phyloP scores from a whole-genome alignment of 495 filamentous ascomycete species.

The Penicillium robsamsonii region DNA sequence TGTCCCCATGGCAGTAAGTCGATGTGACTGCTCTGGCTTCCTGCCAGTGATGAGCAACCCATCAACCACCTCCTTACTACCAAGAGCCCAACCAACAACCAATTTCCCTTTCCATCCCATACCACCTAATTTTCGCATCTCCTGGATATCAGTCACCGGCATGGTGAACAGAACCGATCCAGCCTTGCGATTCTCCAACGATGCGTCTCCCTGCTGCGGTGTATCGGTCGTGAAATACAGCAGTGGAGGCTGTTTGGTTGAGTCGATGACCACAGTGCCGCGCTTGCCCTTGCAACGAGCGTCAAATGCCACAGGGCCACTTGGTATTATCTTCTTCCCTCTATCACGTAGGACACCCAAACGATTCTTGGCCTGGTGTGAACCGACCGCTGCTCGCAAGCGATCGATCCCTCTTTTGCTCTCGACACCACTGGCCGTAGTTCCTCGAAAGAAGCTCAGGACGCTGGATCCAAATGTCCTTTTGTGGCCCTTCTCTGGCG shows the following conservation, averaged over 20 bases:
- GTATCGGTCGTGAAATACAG: slow-evolving; percentile 49
- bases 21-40: slow-evolving; percentile 47
- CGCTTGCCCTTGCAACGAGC: slow-evolving; percentile 68
- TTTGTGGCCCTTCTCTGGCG: slow-evolving; percentile 17
- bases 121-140: slow-evolving; percentile 79
- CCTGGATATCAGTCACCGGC: slow-evolving; percentile 57
- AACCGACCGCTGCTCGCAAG: slow-evolving; percentile 61
- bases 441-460: slow-evolving; percentile 65
- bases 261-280: slow-evolving; percentile 68
- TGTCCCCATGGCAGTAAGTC: slow-evolving; percentile 69
- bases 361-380: slow-evolving; percentile 61
- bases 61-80: slow-evolving; percentile 70
- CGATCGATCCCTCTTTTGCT: slow-evolving; percentile 67
- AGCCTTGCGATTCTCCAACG: slow-evolving; percentile 41
- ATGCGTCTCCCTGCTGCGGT: slow-evolving; percentile 18
- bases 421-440: slow-evolving; percentile 63
- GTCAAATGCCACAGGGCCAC: slow-evolving; percentile 74
- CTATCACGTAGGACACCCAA: slow-evolving; percentile 62
- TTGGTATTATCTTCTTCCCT: slow-evolving; percentile 33
- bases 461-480: slow-evolving; percentile 51
- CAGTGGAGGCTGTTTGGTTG: slow-evolving; percentile 35
- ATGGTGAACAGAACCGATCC: slow-evolving; percentile 43
- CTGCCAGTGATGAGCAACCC: slow-evolving; percentile 68
- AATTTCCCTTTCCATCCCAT: slow-evolving; percentile 87
- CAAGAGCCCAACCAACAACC: slow-evolving; percentile 77